Evolutionary conservation across 73 alveolate species (phyloP).

Genomic region (Paramecium primaurelia): DNA sequence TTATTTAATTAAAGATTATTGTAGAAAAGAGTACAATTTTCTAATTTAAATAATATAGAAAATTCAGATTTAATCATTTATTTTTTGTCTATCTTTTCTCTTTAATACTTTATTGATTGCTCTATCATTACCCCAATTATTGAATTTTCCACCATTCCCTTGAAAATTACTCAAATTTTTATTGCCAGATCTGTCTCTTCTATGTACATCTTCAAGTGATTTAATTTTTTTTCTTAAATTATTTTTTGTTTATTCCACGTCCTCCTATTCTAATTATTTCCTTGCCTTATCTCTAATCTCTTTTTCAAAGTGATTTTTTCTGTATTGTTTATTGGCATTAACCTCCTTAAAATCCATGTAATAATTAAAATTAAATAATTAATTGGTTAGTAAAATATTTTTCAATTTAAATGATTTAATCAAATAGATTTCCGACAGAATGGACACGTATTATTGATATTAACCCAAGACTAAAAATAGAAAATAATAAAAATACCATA

Average conservation of each 20-base stretch:
- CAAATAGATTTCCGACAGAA: background rate
- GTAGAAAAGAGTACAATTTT: background rate
- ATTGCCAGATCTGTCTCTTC: background rate
- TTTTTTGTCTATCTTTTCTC: background rate
- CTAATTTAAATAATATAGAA: background rate
- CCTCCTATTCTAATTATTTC: background rate
- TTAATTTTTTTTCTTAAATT: background rate
- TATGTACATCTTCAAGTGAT: background rate
- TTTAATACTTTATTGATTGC: background rate
- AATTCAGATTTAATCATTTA: background rate
- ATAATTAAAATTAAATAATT: background rate
- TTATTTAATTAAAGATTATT: background rate
- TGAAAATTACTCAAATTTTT: background rate
- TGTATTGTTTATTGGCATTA: background rate
- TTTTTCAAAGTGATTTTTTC: background rate
- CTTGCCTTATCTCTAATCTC: background rate
- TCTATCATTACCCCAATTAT: background rate
- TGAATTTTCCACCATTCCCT: background rate
- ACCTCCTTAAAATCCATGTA: background rate
- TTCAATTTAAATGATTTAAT: background rate
- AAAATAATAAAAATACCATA: background rate
- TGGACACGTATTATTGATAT: conserved; percentile 13
- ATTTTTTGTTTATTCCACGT: background rate
- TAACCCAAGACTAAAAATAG: conserved; percentile 9
- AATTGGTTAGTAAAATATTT: background rate